These are phyloP conservation scores for Crithidia fasciculata DNA, from an alignment of 208 protist species.

Conservation along the genomic window DNA sequence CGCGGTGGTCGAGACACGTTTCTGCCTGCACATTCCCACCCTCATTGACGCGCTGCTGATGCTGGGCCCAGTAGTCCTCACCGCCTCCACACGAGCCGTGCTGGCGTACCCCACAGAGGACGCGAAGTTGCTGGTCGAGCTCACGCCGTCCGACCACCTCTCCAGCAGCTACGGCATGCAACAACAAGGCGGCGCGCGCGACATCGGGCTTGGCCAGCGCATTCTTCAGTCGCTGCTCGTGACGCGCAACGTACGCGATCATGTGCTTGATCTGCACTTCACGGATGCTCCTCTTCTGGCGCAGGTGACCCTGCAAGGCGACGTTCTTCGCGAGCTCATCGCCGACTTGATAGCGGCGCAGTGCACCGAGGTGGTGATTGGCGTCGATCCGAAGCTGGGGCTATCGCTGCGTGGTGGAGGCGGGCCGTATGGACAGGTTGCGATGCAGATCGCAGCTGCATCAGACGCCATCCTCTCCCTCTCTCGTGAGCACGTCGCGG, in stretches of 20 bases:
- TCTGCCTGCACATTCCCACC: slow-evolving; percentile 66
- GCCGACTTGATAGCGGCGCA: slow-evolving; percentile 62
- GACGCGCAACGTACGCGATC: slow-evolving; percentile 60
- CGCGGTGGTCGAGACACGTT: slow-evolving; percentile 56
- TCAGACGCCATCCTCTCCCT: slow-evolving; percentile 52
- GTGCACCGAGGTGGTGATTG: slow-evolving; percentile 56
- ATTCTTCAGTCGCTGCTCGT: slow-evolving; percentile 66
- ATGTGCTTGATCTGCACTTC: slow-evolving; percentile 78
- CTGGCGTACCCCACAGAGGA: slow-evolving; percentile 65
- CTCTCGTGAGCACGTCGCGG: slow-evolving; percentile 20
- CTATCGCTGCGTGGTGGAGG: slow-evolving; percentile 58
- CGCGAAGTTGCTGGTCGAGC: slow-evolving; percentile 70
- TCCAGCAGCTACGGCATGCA: neutral
- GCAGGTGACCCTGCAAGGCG: slow-evolving; percentile 60
- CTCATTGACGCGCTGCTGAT: slow-evolving; percentile 78
- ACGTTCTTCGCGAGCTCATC: slow-evolving; percentile 63
- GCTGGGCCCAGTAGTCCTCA: slow-evolving; percentile 43
- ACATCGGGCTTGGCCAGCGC: slow-evolving; percentile 20
- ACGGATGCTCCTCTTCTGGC: slow-evolving; percentile 39
- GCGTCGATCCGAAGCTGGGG: slow-evolving; percentile 39
- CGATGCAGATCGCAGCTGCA: slow-evolving; percentile 41
- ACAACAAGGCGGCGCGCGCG: neutral
- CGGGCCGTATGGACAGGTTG: slow-evolving; percentile 65
- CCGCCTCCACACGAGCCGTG: slow-evolving; percentile 31
- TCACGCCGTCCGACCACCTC: slow-evolving; percentile 30